A percentile compares a stretch with the other conserved stretches of the same genome.
phyloP scores from a whole-genome alignment of 1,139 yeast species.

The Nakaseomyces uthaithaninus region DNA sequence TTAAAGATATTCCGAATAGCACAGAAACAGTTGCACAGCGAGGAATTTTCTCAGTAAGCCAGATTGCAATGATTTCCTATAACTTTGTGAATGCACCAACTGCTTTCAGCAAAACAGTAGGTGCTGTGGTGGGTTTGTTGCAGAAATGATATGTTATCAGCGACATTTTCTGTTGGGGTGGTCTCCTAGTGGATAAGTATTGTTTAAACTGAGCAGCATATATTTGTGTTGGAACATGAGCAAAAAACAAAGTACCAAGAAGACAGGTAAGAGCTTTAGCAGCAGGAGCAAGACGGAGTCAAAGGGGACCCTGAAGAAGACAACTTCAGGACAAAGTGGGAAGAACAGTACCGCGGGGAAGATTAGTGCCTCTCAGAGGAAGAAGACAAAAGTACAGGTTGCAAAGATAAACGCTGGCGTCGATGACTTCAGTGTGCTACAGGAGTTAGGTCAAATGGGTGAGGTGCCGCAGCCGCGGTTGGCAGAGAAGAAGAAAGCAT shows the following conservation, averaged over 20 bases:
- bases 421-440: slow-evolving; percentile 1
- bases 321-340: slow-evolving; percentile 17
- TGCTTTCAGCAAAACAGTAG: not conserved
- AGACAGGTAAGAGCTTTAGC: slow-evolving; percentile 8
- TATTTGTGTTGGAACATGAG: not conserved
- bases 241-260: slow-evolving; percentile 8
- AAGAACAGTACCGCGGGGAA: slow-evolving; percentile 13
- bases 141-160: too few species aligned
- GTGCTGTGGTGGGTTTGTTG: too few species aligned
- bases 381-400: slow-evolving; percentile 21
- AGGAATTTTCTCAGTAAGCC: too few species aligned
- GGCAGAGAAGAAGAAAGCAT: slow-evolving; percentile 29
- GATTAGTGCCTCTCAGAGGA: slow-evolving; percentile 17
- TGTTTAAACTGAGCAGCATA: not conserved
- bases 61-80: too few species aligned
- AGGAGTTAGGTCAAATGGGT: slow-evolving; percentile 11
- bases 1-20: not conserved
- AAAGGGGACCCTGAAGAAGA: slow-evolving; percentile 9
- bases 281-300: slow-evolving; percentile 6
- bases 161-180: too few species aligned
- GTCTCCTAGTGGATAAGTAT: too few species aligned
- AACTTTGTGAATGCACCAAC: not conserved
- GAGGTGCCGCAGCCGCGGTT: slow-evolving; percentile 32
- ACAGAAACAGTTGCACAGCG: not conserved
- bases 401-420: slow-evolving; percentile 22